Base-by-base conservation (phyloP, 441 rosid genomes). In the Arabidopsis lyrata region DNA sequence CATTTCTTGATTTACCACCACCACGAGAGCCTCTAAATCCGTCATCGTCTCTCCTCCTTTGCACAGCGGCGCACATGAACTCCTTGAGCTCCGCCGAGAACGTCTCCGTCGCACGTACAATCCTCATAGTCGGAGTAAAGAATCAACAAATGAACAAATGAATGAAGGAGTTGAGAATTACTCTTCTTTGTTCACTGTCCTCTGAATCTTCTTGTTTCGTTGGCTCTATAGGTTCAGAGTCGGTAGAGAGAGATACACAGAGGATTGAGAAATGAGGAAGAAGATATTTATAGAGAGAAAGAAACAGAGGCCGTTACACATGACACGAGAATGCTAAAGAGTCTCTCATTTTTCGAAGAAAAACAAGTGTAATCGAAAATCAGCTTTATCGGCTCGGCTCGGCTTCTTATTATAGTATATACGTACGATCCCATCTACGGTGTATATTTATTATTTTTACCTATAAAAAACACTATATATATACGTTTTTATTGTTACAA, bases 1-100 rank as follows among this genome's bases (percentile, higher is more conserved):
- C 45, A 29, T 18, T 54, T 54, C 56, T 72, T 12, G 59, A 44
- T 35, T 77, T 70, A 34, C 67, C 64, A 42, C 50, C 50, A 6
- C 63, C 38, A 24, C 73, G 10, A 24, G 24, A 29, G 27, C 75
- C 66, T 49, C 63, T 24, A 35, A 79, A 44, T 2, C 72, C 81
- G 14, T 82, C 86, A 11, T 79, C 83, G 68, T 79, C 87, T 71
- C 72, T 86, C 55, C 85, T 68, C 50, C 85, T 71, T 53, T 77
- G 86, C n/a, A 82, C 73, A 24, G 72, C 82, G 42, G 83, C 81
- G 71, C 82, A 78, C 39, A 81, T 53, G 42, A 86, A 79, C 60
- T 86, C 86, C 66, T 82, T 81, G 0, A 86, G 68, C 76, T 84
- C 86, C 72, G 73, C 34, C 57, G 80, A 60, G 70, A 55, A 59